phyloP scores from a whole-genome alignment of 169 alveolate species.

The Eimeria falciformis region DNA sequence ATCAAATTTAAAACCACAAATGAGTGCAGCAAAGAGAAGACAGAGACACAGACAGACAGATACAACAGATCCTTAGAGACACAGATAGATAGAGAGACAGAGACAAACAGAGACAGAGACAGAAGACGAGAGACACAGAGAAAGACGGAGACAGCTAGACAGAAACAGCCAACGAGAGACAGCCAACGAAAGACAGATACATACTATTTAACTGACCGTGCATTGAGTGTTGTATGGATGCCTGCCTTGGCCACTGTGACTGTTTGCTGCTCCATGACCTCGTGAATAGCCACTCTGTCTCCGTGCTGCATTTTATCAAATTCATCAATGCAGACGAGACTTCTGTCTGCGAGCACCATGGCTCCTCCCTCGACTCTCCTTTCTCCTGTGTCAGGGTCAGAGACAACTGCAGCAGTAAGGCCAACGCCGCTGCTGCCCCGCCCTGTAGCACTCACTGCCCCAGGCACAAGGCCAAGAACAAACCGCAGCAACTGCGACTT shows the following conservation, averaged over 20 bases:
- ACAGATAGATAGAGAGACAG: neutral
- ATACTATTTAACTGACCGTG: slow-evolving; percentile 81
- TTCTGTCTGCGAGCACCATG: slow-evolving; percentile 99
- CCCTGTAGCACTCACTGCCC: slow-evolving; percentile 98
- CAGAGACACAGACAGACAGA: neutral
- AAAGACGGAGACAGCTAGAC: neutral
- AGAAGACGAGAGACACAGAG: neutral
- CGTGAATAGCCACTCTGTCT: slow-evolving; percentile 99
- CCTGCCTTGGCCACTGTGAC: slow-evolving; percentile 99
- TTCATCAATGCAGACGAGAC: slow-evolving; percentile 98
- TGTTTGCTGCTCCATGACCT: slow-evolving; percentile 99
- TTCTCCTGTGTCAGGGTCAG: slow-evolving; percentile 96
- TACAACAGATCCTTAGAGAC: neutral
- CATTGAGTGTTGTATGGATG: slow-evolving; percentile 98
- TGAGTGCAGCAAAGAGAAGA: neutral
- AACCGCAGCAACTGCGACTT: slow-evolving; percentile 98
- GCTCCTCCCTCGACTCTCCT: slow-evolving; percentile 99
- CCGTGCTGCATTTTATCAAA: slow-evolving; percentile 98
- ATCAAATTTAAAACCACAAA: neutral
- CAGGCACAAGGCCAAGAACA: slow-evolving; percentile 95
- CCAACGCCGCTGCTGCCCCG: slow-evolving; percentile 99
- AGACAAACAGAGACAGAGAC: neutral
- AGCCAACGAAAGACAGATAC: neutral
- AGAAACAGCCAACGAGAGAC: neutral
- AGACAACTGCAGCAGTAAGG: slow-evolving; percentile 98